Evolutionary conservation across 768 basidiomycete species (phyloP), one percentile per base, ranked within the genome.

Genomic region (Termitomyces sp.): DNA sequence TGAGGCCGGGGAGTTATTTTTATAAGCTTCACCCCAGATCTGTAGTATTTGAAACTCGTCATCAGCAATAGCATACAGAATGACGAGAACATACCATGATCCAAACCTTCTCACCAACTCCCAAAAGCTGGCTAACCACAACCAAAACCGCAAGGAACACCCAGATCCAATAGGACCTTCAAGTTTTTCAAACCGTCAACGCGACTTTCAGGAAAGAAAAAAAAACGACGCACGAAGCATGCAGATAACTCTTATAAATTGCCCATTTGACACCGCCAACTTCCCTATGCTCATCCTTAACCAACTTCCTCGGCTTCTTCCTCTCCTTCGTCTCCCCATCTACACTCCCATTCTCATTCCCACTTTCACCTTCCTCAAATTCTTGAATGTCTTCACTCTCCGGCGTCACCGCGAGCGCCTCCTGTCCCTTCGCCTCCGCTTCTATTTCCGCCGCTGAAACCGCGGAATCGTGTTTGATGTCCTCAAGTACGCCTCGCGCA

Each of bases 241-340:
- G 77, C 57, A 93, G 66, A 64, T 94, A 91, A 6, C 80, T 74
- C 12, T 83, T 79, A 56, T 86, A 86, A 32, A 86, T 77, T 1
- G 72, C 70, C 88, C 89, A 92, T 64, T 90, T 91, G 30, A 95
- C 92, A 37, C 86, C 84, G 0, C 93, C 94, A 1, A 79, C 78
- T 59, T 89, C 89, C 43, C 91, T 69, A 57, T 91, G 86, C 65
- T 94, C 91, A 47, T 93, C 91, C 66, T 91, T 85, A 55, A 93
- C 69, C 11, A 93, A 70, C 63, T 90, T 88, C 28, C 85, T 72
- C 0, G 89, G 86, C 59, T 84, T 88, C 71, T 85, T 91, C 11
- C 61, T 63, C 23, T 66, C 69, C 1, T 68, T 66, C 2, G n/a
- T 51, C 16, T 66, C 61, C 11, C 64, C 60, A 1, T 63, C 62